Percentiles rank a stretch among this genome's conserved stretches.
Conservation (phyloP, 352 stramenopile species). For the Phytophthora foliorum region DNA sequence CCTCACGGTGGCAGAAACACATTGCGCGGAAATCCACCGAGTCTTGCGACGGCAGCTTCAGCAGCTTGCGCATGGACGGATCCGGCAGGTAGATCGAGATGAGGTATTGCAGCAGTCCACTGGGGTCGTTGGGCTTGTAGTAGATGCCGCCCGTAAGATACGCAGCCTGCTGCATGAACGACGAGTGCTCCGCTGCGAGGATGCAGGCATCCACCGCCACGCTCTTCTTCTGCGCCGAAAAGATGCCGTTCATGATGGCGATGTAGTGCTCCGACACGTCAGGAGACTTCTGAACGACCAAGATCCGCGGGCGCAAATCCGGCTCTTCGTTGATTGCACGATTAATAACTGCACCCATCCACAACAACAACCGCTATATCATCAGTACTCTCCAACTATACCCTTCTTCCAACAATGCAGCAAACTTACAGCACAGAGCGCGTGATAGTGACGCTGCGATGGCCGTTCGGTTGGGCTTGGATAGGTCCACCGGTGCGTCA, state of each 20-base stretch:
- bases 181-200: constrained; percentile 76
- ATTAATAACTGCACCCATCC: constrained; percentile 78
- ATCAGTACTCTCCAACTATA: background rate
- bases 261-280: constrained; percentile 92
- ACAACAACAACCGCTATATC: constrained; percentile 10
- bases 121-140: constrained; percentile 82
- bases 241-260: constrained; percentile 92
- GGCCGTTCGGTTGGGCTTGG: constrained; percentile 70
- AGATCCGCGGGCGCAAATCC: constrained; percentile 81
- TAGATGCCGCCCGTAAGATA: constrained; percentile 91
- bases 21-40: constrained; percentile 91
- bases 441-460: constrained; percentile 85
- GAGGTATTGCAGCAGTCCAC: constrained; percentile 84
- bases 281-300: constrained; percentile 85
- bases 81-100: constrained; percentile 90
- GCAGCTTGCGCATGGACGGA: constrained; percentile 76
- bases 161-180: constrained; percentile 90
- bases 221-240: constrained; percentile 90
- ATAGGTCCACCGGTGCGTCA: constrained; percentile 50
- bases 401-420: background rate
- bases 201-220: constrained; percentile 88
- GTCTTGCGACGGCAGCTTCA: constrained; percentile 88
- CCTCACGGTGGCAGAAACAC: constrained; percentile 90
- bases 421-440: constrained; percentile 78
- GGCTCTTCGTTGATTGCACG: constrained; percentile 81